Conservation (phyloP, 331 rosid species). For the Pyracantha coccinea region DNA sequence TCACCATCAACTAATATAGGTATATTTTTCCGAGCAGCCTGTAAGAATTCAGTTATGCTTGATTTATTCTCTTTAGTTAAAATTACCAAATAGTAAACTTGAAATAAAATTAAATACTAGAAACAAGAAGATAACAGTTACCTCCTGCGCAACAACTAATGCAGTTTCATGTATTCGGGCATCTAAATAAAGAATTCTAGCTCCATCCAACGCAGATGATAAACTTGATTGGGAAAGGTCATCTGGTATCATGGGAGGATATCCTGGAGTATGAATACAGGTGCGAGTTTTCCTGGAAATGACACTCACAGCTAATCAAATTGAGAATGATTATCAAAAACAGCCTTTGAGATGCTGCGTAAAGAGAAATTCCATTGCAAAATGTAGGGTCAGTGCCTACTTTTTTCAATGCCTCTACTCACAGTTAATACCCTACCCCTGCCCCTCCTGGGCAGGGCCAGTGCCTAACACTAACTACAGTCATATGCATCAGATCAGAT, state of each 20-base stretch:
- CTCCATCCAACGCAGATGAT: conserved; percentile 70
- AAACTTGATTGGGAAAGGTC: conserved; percentile 58
- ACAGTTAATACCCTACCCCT: background rate
- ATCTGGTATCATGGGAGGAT: conserved; percentile 79
- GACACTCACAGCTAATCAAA: background rate
- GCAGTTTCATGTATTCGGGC: conserved; percentile 77
- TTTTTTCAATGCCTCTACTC: background rate
- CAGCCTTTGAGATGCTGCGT: background rate
- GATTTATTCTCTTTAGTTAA: background rate
- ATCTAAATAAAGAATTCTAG: conserved; percentile 68
- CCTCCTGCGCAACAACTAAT: conserved; percentile 78
- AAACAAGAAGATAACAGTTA: conserved; percentile 9
- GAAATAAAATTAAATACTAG: background rate
- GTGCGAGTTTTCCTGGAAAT: conserved; percentile 83
- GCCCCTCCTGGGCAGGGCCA: too few species aligned
- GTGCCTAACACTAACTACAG: background rate
- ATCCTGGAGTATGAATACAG: conserved; percentile 82
- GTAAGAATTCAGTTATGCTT: conserved; percentile 16
- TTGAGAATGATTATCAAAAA: background rate
- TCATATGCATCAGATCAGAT: background rate
- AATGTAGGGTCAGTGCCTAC: background rate
- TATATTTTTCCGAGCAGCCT: conserved; percentile 65
- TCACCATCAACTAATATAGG: conserved; percentile 80
- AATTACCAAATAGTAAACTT: background rate
- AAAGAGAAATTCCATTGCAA: background rate